Evolutionary conservation across 441 rosid genomes (phyloP), one percentile per base, ranked within the genome.

Genomic region (Eutrema salsugineum): DNA sequence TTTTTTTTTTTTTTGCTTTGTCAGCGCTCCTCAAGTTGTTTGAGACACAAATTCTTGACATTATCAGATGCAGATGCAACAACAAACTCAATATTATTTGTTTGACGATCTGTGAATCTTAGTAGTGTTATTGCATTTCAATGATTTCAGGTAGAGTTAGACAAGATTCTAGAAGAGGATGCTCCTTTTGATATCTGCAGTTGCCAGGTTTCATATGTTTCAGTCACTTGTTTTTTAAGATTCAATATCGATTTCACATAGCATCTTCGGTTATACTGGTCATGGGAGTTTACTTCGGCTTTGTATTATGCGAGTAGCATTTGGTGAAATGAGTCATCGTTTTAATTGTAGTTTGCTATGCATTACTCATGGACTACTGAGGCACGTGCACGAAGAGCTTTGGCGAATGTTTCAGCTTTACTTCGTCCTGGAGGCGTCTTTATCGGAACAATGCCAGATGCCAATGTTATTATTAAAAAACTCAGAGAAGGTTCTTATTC

Each of bases 401-500:
- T 95, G 83, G 92, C 96, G 57, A 95, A 95, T 78, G 88, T 93
- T 44, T 93, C 99, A 40, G 88, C 97, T 74, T 76, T 95, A 68
- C 99, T 95, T 78, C 94, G 95, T 55, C 98, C 99, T 0, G 97
- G 98, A 73, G 98, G 99, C 59, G 85, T 79, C 49, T 91, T 92
- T 80, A 88, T 92, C 7, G 95, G 99, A 76, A 91, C 99, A 48
- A 95, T 92, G 99, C 98, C 98, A 56, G 99, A 92, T 85, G 97
- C 97, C 40, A 92, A 89, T 82, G 99, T 95, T 62, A 88, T 95
- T 38, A 48, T 95, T 1, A 88, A 88, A 77, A 95, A 95, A 56
- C 91, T 95, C 27, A 81, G 96, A 87, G 84, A 85, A 90, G 97
- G 98, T 95, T 63, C 38, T 66, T 49, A 0, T 36, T 8, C 14